Base-by-base conservation (phyloP, 441 rosid genomes). In the Jatropha multifida region DNA sequence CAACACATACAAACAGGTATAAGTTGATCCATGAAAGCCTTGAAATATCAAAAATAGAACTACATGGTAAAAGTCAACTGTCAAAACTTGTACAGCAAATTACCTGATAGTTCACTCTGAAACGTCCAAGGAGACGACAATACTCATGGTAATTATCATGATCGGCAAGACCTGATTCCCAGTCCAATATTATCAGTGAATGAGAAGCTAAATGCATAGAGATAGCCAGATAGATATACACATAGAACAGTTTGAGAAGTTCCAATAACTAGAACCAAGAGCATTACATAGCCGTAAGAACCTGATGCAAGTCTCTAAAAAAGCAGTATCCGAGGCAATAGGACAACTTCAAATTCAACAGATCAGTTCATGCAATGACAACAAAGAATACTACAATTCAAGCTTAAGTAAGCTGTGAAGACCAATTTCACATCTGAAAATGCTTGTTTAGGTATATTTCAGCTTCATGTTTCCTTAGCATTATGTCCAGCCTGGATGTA, bases 71-170 rank as follows among this genome's bases (percentile, higher is more conserved):
- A 38, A 40, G 15, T 40, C 26, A 15, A 17, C 20, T 15, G 8
- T 18, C 1, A 38, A 41, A 77, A 65, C 14, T 11, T 32, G 46
- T n/a, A 54, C 51, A 18, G 73, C 17, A 77, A 41, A 11, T 78
- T 78, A 94, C 99, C 99, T 94, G 99, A 85, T 90, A 97, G 75
- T 90, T 97, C 83, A 93, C 86, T 81, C 90, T 89, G 84, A 97
- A 95, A 60, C 99, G 96, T 76, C 99, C 99, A 49, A 97, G 97
- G 80, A 97, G 97, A 76, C 99, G 98, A 81, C 99, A 97, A 78
- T 85, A 97, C 79, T 89, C 99, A 82, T 97, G 99, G 85, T 97
- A 97, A 83, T 94, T 97, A 81, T 94, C 98, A 86, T 97, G 99
- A 90, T 94, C 98, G 79, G 96, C 92, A 83, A 97, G 99, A 81